These are phyloP conservation scores for Barnettozyma sp. DNA, from an alignment of 805 yeast species.

Conservation along the genomic window DNA sequence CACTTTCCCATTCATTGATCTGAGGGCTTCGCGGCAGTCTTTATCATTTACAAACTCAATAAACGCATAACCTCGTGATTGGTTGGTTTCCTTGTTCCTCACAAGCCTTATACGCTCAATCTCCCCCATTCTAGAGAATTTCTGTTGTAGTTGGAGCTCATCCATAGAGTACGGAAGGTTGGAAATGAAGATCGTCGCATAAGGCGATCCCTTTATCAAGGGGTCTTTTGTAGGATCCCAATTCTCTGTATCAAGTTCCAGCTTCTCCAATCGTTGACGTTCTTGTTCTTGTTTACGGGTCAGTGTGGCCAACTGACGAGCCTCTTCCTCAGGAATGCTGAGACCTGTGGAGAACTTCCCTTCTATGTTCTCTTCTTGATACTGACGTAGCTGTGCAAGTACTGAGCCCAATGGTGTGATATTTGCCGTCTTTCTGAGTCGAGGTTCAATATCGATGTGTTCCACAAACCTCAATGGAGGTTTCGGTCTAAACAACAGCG, in stretches of 20 bases:
- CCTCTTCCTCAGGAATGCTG: constrained; percentile 28
- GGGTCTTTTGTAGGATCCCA: constrained; percentile 58
- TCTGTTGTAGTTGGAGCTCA: constrained; percentile 62
- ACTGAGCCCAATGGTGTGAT: constrained; percentile 18
- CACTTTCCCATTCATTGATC: constrained; percentile 47
- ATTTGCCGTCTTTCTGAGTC: constrained; percentile 13
- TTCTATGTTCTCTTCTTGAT: constrained; percentile 18
- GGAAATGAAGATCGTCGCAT: constrained; percentile 69
- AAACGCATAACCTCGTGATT: constrained; percentile 80
- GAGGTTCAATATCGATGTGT: constrained; percentile 17
- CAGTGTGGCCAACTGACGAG: constrained; percentile 25
- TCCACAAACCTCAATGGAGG: constrained; percentile 19
- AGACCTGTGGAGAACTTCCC: no score
- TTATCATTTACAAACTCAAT: constrained; percentile 55
- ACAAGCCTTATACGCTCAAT: constrained; percentile 58
- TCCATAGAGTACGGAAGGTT: constrained; percentile 57
- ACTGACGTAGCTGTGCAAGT: constrained; percentile 24
- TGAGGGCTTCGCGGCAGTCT: constrained; percentile 56
- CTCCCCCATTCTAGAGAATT: constrained; percentile 59
- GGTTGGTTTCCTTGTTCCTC: constrained; percentile 42
- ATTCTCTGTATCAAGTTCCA: constrained; percentile 30
- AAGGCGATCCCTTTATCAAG: constrained; percentile 63
- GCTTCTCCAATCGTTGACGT: constrained; percentile 19
- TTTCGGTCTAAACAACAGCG: constrained; percentile 32
- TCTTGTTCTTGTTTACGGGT: constrained; percentile 23